Conservation (phyloP, 805 yeast species). For the Clavispora carvajalis region DNA sequence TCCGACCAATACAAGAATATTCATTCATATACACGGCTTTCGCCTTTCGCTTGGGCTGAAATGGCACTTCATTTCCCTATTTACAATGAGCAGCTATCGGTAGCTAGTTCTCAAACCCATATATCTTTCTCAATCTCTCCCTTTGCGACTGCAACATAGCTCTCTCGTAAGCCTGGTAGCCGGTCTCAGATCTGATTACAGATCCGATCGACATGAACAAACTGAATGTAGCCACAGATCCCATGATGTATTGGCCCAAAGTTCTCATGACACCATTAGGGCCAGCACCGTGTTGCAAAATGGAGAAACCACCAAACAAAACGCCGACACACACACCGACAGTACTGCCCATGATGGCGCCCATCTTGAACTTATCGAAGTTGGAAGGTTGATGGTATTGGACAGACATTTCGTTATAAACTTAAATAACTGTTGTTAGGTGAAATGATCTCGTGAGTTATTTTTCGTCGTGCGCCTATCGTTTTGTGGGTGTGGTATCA, state of each 20-base stretch:
- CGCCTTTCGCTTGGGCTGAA: not conserved
- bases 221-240: slow-evolving; percentile 96
- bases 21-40: not conserved
- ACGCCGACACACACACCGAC: slow-evolving; percentile 95
- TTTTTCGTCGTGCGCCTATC: not conserved
- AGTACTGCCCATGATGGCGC: slow-evolving; percentile 89
- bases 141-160: slow-evolving; percentile 13
- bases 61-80: slow-evolving; percentile 2
- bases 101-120: slow-evolving; percentile 11
- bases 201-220: slow-evolving; percentile 95
- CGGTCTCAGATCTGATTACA: slow-evolving; percentile 72
- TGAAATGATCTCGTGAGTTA: not conserved
- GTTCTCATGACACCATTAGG: slow-evolving; percentile 97
- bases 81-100: not conserved
- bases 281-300: slow-evolving; percentile 92
- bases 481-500: not conserved
- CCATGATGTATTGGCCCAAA: slow-evolving; percentile 91
- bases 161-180: slow-evolving; percentile 18
- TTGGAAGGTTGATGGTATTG: slow-evolving; percentile 62
- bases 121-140: slow-evolving; percentile 13
- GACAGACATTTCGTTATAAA: slow-evolving; percentile 10
- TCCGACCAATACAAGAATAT: not conserved
- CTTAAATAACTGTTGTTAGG: not conserved
- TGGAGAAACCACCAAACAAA: slow-evolving; percentile 88
- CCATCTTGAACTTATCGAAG: slow-evolving; percentile 98